Evolutionary conservation across 768 basidiomycete genomes (phyloP), one percentile per base, ranked within the genome.

Genomic region (Antrodiella citrinella): DNA sequence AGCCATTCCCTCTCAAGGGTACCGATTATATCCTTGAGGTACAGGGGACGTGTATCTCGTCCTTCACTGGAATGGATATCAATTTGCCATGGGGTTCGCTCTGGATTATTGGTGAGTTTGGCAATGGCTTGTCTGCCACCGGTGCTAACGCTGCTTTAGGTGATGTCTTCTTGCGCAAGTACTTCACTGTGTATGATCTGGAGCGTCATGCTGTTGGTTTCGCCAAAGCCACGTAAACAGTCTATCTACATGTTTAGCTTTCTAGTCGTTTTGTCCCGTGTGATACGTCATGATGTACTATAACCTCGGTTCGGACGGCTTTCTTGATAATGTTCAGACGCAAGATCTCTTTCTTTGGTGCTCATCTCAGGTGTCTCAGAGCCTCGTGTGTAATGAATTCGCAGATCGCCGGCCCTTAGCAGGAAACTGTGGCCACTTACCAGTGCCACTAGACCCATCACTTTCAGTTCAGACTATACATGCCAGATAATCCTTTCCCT

Each of bases 11-110:
- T 1, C 70, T 99, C 61, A 80, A 83, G 67, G 87, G 84, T 26
- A 75, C 72, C 3, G 95, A 98, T 65, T 98, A 99, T 69, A 74
- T 97, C 59, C 77, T 99, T 45, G 75, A 98, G 54, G 77, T 95
- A 12, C 85, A 87, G 65, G 91, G 90, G 21, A 90, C 91, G 13
- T 99, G 96, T 67, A 88, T 99, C 55, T 93, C 90, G 18, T 72
- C 94, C 15, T 99, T 99, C 76, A 88, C 82, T 42, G 90, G 88
- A 20, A 68, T 97, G 69, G 93, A 97, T 63, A 84, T 96, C 70
- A 87, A 90, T 59, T 62, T 89, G 40, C 87, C 87, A 1, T 80
- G 82, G 54, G 80, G 82, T 40, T 67, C 79, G n/a, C 72, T 95
- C 43, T 94, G 91, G 91, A 91, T 95, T 59, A 71, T 96, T 58